phyloP scores from a whole-genome alignment of 2,329 filamentous ascomycete species.

The Neofusicoccum umdonicola region DNA sequence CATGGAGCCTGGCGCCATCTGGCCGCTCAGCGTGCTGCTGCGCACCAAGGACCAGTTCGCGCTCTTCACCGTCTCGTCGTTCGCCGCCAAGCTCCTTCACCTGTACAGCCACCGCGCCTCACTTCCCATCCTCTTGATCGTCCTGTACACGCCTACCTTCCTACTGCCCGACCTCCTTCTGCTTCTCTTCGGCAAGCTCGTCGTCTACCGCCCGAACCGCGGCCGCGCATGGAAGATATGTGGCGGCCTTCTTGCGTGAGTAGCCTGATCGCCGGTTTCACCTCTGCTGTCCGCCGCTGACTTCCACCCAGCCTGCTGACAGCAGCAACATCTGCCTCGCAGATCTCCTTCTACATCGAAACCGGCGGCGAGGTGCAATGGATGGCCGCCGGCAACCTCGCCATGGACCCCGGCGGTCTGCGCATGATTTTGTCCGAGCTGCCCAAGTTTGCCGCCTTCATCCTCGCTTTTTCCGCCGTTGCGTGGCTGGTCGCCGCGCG shows the following conservation, averaged over 20 bases:
- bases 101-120: constrained; percentile 34
- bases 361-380: constrained; percentile 42
- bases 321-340: constrained; percentile 33
- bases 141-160: constrained; percentile 41
- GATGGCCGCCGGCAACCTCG: constrained; percentile 35
- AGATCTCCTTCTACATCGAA: constrained; percentile 41
- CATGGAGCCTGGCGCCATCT: background rate
- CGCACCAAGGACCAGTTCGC: constrained; percentile 24
- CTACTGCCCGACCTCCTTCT: constrained; percentile 35
- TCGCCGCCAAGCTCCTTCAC: constrained; percentile 35
- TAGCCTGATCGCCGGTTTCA: constrained; percentile 4
- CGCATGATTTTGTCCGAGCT: constrained; percentile 37
- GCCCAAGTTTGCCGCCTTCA: constrained; percentile 27
- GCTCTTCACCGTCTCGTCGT: constrained; percentile 32
- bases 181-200: constrained; percentile 28
- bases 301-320: constrained; percentile 27
- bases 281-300: background rate
- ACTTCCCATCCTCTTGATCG: constrained; percentile 32
- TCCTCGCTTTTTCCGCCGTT: constrained; percentile 27
- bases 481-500: constrained; percentile 30
- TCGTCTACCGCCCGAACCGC: constrained; percentile 26
- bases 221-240: constrained; percentile 19
- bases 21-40: constrained; percentile 9
- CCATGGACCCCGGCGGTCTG: constrained; percentile 37
- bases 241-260: constrained; percentile 32